Evolutionary conservation across 75 land plant species (phyloP).

Genomic region (Pinus tabuliformis): DNA sequence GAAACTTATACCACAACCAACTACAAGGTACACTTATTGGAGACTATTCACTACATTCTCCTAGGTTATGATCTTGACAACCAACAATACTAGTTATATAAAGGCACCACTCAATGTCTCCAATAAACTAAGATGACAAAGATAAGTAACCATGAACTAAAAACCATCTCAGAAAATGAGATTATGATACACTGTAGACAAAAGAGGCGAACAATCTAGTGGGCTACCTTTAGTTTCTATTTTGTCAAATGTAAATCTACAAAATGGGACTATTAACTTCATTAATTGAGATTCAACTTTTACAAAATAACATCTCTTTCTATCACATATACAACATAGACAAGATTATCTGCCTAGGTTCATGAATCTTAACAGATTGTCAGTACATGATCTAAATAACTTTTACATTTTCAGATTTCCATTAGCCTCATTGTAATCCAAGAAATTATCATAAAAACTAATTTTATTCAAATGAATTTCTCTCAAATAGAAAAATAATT

Average conservation of each 20-base stretch:
- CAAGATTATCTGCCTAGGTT: neutral
- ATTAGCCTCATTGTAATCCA: slow-evolving; percentile 1
- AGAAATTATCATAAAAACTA: neutral
- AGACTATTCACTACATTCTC: too few species aligned
- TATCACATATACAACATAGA: neutral
- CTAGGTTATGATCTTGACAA: too few species aligned
- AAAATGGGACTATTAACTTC: neutral
- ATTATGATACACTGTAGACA: neutral
- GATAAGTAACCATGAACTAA: neutral
- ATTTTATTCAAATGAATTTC: neutral
- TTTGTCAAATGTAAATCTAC: neutral
- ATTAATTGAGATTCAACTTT: neutral
- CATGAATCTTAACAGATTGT: neutral
- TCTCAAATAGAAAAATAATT: neutral
- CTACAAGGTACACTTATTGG: too few species aligned
- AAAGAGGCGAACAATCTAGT: neutral
- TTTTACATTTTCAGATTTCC: neutral
- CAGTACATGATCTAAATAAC: neutral
- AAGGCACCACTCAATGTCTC: too few species aligned
- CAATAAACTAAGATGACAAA: neutral
- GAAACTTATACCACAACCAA: too few species aligned
- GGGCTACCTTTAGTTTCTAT: neutral
- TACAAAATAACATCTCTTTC: neutral
- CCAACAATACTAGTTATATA: too few species aligned
- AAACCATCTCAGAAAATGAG: neutral